phyloP scores from a whole-genome alignment of 1,284 basidiomycete species.

The Sutorius eximius region DNA sequence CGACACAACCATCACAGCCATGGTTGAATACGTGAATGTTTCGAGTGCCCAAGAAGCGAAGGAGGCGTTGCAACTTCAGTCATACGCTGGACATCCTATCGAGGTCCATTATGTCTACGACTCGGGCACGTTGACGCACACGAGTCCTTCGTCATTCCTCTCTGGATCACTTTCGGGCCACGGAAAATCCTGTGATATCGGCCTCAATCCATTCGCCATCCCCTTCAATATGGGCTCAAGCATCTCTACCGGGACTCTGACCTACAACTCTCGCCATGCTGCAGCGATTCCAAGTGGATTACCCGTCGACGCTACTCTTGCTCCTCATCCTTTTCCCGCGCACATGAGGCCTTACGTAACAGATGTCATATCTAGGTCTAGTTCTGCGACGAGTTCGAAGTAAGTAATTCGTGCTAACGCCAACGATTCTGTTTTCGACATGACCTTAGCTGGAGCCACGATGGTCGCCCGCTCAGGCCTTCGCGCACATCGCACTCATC shows the following conservation, averaged over 20 bases:
- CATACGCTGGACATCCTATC: conserved; percentile 53
- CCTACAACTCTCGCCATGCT: conserved; percentile 5
- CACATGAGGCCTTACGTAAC: conserved; percentile 19
- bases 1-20: conserved; percentile 48
- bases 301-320: conserved; percentile 26
- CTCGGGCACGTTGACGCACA: conserved; percentile 8
- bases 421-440: conserved; percentile 2
- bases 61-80: conserved; percentile 56
- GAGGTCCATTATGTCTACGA: conserved; percentile 46
- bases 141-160: conserved; percentile 17
- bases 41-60: conserved; percentile 62
- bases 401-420: conserved; percentile 20
- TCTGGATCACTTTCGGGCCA: conserved; percentile 10
- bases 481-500: conserved; percentile 12
- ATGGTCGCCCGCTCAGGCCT: conserved; percentile 22
- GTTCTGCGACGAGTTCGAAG: conserved; percentile 38
- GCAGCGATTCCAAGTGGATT: conserved; percentile 15
- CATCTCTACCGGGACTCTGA: conserved; percentile 6
- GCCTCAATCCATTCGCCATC: conserved; percentile 37
- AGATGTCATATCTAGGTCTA: conserved; percentile 35
- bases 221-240: conserved; percentile 30
- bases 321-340: conserved; percentile 33
- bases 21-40: conserved; percentile 60
- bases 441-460: conserved; percentile 34
- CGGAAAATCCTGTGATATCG: conserved; percentile 21